Evolutionary conservation across 495 filamentous ascomycete genomes (phyloP).

Genomic region (Acidiella bohemica): DNA sequence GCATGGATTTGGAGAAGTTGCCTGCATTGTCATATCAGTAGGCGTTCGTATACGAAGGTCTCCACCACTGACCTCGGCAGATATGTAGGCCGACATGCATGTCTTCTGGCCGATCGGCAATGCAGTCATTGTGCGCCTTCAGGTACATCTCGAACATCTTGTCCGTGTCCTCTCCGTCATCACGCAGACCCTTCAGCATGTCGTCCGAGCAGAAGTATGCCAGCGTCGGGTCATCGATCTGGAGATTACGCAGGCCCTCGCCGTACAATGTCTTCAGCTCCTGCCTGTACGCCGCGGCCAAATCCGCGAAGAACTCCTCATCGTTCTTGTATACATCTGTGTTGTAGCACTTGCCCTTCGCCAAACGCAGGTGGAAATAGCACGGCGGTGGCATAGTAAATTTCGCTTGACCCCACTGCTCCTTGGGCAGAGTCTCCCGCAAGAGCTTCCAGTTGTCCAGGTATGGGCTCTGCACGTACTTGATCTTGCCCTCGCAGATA

Average conservation of each 20-base stretch:
- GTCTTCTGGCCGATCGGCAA: slow-evolving; percentile 24
- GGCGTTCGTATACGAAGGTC: background rate
- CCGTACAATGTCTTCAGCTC: slow-evolving; percentile 26
- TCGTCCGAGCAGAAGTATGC: slow-evolving; percentile 30
- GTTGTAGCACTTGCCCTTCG: slow-evolving; percentile 40
- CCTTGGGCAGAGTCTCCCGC: slow-evolving; percentile 34
- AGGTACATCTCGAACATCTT: slow-evolving; percentile 26
- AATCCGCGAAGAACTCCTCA: slow-evolving; percentile 27
- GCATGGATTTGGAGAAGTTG: slow-evolving; percentile 21
- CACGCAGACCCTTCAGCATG: slow-evolving; percentile 23
- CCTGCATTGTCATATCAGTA: slow-evolving; percentile 5
- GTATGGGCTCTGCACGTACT: slow-evolving; percentile 29
- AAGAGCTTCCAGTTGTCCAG: slow-evolving; percentile 47
- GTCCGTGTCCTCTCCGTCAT: slow-evolving; percentile 25
- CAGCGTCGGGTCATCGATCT: slow-evolving; percentile 31
- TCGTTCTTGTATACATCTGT: slow-evolving; percentile 15
- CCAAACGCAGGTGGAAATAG: slow-evolving; percentile 55
- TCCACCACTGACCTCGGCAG: slow-evolving; percentile 25
- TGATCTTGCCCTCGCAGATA: slow-evolving; percentile 43
- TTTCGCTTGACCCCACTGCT: slow-evolving; percentile 41
- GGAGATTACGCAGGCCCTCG: slow-evolving; percentile 27
- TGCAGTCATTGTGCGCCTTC: slow-evolving; percentile 28
- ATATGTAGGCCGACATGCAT: slow-evolving; percentile 32
- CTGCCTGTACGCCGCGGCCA: slow-evolving; percentile 27
- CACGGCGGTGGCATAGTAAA: slow-evolving; percentile 51